Evolutionary conservation across 1,284 basidiomycete species (phyloP).

Genomic region (Singerocomus inundabilis): DNA sequence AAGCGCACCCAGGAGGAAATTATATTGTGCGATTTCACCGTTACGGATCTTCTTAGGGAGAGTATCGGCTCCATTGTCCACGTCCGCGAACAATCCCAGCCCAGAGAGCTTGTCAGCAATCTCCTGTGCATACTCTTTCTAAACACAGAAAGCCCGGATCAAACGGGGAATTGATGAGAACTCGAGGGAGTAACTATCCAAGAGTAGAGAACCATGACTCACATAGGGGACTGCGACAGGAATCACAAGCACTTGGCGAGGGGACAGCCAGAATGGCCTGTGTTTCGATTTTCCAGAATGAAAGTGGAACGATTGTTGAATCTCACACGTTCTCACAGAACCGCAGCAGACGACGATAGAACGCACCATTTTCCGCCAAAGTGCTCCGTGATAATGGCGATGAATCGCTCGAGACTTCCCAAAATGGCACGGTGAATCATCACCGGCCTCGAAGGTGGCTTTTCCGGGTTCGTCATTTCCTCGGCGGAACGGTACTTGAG

Average conservation of each 20-base stretch:
- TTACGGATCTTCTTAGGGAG: constrained; percentile 96
- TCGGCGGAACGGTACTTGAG: constrained; percentile 86
- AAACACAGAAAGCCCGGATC: neutral
- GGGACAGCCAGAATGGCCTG: constrained; percentile 97
- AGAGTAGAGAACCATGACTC: constrained; percentile 35
- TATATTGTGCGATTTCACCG: constrained; percentile 92
- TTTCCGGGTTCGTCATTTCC: constrained; percentile 49
- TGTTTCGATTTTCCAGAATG: neutral
- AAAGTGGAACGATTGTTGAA: neutral
- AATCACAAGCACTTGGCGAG: constrained; percentile 92
- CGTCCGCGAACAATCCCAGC: constrained; percentile 85
- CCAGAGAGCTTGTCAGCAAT: constrained; percentile 69
- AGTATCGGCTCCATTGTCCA: constrained; percentile 91
- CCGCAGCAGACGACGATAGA: neutral
- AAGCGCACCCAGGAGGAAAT: constrained; percentile 88
- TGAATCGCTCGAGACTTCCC: constrained; percentile 93
- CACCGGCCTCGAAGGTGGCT: constrained; percentile 77
- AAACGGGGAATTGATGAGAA: neutral
- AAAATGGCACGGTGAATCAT: constrained; percentile 99
- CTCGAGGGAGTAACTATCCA: neutral
- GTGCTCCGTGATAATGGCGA: constrained; percentile 97
- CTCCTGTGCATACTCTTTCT: constrained; percentile 87
- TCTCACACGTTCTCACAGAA: neutral
- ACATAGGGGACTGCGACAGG: constrained; percentile 89
- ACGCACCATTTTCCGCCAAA: constrained; percentile 94